These are phyloP conservation scores for Hysterangium stoloniferum DNA, from an alignment of 768 basidiomycete species.

Conservation along the genomic window DNA sequence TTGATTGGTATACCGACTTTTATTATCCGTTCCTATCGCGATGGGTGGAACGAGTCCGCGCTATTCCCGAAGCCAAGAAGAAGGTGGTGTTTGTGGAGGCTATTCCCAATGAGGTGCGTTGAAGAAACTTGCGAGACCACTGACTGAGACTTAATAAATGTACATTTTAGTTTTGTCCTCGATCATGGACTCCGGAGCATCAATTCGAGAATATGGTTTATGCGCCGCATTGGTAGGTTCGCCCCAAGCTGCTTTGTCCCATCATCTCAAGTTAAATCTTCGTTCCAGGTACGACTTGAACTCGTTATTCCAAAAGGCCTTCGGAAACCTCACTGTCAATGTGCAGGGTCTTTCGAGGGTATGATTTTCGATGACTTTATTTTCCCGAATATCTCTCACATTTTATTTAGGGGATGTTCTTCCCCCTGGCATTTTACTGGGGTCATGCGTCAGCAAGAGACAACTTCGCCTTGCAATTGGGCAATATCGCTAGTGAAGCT, in stretches of 20 bases:
- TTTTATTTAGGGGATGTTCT: constrained; percentile 69
- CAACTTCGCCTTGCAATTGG: constrained; percentile 78
- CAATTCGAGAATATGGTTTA: constrained; percentile 58
- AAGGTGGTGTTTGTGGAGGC: constrained; percentile 66
- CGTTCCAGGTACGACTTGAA: constrained; percentile 81
- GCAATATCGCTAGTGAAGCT: constrained; percentile 64
- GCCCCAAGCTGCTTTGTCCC: constrained; percentile 22
- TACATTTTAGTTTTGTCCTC: constrained; percentile 62
- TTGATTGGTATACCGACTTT: constrained; percentile 83
- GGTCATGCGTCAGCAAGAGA: constrained; percentile 73
- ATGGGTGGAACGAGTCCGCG: constrained; percentile 58
- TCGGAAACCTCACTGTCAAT: constrained; percentile 82
- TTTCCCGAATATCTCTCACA: background rate
- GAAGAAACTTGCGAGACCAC: background rate
- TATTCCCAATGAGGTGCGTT: constrained; percentile 84
- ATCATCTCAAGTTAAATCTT: background rate
- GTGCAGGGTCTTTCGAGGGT: constrained; percentile 90
- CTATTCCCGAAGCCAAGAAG: constrained; percentile 41
- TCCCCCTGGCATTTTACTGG: constrained; percentile 76
- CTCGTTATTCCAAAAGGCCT: constrained; percentile 75
- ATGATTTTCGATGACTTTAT: constrained; percentile 18
- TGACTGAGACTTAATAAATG: constrained; percentile 3
- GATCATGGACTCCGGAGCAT: constrained; percentile 62
- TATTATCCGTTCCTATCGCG: constrained; percentile 69
- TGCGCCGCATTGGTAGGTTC: constrained; percentile 62